Evolutionary conservation across 2,329 filamentous ascomycete genomes (phyloP).

Genomic region (Aspergillus sp.): DNA sequence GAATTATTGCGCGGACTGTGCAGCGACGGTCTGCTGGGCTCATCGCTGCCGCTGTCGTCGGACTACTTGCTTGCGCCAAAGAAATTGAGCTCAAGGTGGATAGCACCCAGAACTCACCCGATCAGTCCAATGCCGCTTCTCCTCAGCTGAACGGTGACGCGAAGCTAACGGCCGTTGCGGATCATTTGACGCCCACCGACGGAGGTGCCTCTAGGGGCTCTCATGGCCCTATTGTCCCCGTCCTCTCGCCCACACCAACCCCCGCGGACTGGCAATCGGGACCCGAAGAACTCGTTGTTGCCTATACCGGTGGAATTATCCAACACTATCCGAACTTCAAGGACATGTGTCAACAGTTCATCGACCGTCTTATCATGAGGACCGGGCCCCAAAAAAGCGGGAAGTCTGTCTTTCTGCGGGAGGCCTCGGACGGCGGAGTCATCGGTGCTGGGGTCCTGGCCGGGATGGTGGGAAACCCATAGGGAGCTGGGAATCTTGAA

Average conservation of each 20-base stretch:
- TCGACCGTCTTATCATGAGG: slow-evolving; percentile 56
- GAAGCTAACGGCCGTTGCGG: slow-evolving; percentile 16
- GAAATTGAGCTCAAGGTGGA: slow-evolving; percentile 56
- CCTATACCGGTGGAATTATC: slow-evolving; percentile 78
- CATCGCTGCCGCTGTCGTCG: slow-evolving; percentile 70
- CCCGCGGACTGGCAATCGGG: slow-evolving; percentile 43
- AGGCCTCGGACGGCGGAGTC: slow-evolving; percentile 55
- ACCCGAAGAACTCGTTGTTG: slow-evolving; percentile 66
- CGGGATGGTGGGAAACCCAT: slow-evolving; percentile 42
- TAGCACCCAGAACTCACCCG: slow-evolving; percentile 37
- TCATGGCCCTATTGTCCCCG: slow-evolving; percentile 35
- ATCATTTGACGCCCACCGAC: slow-evolving; percentile 4
- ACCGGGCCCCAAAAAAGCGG: slow-evolving; percentile 45
- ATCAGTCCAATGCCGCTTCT: slow-evolving; percentile 23
- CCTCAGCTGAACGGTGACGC: slow-evolving; percentile 26
- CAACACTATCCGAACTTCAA: slow-evolving; percentile 76
- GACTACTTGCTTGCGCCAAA: slow-evolving; percentile 65
- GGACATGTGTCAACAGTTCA: slow-evolving; percentile 65
- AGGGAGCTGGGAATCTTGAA: neutral
- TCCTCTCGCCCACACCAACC: slow-evolving; percentile 32
- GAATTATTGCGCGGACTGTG: slow-evolving; percentile 67
- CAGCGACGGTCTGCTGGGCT: slow-evolving; percentile 71
- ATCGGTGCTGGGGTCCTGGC: slow-evolving; percentile 57
- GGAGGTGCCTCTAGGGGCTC: slow-evolving; percentile 8
- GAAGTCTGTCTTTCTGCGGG: slow-evolving; percentile 52